Evolutionary conservation across 345 rosid genomes (phyloP), one percentile per base, ranked within the genome.

Genomic region (Anacardium occidentale): DNA sequence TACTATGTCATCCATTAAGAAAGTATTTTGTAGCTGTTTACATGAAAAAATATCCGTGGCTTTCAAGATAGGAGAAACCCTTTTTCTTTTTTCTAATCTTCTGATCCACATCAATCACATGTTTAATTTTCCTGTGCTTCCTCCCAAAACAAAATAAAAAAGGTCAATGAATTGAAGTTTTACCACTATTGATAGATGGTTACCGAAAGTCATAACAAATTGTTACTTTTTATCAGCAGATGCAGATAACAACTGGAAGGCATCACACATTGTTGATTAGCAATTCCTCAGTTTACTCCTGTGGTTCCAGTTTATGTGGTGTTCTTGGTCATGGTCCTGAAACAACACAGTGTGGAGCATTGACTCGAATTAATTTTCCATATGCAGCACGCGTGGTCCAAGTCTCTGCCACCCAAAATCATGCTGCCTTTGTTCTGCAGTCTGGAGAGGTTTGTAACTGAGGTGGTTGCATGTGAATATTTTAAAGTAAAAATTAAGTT

Each of bases 321-420:
- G 95, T 88, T 70, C 98, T 94, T 73, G 98, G 97, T 74, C 98
- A 94, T 78, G 96, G 94, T 18, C 88, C 97, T 51, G 97, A 91
- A 82, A 94, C 89, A 77, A 92, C 97, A 71, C 97, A 94, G 71
- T 88, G 94, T 34, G 96, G 88, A n/a, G 85, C 89, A 65, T 92
- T 94, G 78, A 85, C 90, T 4, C 85, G 82, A 75, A 87, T 90
- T 72, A 84, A 75, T 63, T 92, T 94, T 75, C 92, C 98, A 9
- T 73, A 57, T 71, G 74, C 84, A 53, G 86, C 87, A 5, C 80
- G 72, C 55, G 98, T 89, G 63, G 82, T 85, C 72, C 98, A 88
- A 78, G 92, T 94, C 70, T 94, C 98, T 61, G 98, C 98, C 61
- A 87, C 96, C 75, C 89, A 92, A 40, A 86, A 92, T 79, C 98